Conservation (phyloP, 331 rosid genomes). For the Malus hybrid region DNA sequence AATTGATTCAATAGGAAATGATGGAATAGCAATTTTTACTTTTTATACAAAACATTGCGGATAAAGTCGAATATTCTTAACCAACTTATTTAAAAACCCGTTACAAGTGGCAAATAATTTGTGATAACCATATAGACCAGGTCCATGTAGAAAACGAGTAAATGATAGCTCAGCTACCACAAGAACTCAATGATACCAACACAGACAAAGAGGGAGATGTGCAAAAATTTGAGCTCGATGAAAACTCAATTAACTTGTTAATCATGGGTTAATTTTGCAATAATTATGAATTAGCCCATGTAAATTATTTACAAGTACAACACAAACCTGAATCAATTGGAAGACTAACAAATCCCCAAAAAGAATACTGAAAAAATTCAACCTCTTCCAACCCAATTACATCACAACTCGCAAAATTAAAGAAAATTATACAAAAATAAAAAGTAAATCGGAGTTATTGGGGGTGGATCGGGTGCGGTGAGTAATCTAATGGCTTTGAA, state of each 20-base stretch:
- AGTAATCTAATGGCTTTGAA: neutral
- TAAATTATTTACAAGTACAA: neutral
- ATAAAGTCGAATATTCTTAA: too few species aligned
- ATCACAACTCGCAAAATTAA: neutral
- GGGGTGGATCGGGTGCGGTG: neutral
- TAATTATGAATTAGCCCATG: neutral
- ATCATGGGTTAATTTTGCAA: neutral
- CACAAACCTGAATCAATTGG: neutral
- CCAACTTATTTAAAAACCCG: too few species aligned
- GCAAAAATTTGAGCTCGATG: neutral
- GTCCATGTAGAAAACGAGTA: neutral
- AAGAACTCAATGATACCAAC: neutral
- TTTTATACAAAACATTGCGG: too few species aligned
- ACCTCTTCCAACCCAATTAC: neutral
- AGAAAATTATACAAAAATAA: neutral
- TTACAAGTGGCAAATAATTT: too few species aligned
- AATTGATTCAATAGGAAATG: neutral
- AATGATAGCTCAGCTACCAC: neutral
- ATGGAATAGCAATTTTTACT: neutral
- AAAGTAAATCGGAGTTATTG: neutral
- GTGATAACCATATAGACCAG: neutral
- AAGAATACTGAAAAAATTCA: neutral
- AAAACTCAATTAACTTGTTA: neutral
- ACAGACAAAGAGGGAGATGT: neutral
- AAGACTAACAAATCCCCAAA: slow-evolving; percentile 5